Conservation (phyloP, 2,329 filamentous ascomycete species). For the Aaosphaeria pasadenensis region DNA sequence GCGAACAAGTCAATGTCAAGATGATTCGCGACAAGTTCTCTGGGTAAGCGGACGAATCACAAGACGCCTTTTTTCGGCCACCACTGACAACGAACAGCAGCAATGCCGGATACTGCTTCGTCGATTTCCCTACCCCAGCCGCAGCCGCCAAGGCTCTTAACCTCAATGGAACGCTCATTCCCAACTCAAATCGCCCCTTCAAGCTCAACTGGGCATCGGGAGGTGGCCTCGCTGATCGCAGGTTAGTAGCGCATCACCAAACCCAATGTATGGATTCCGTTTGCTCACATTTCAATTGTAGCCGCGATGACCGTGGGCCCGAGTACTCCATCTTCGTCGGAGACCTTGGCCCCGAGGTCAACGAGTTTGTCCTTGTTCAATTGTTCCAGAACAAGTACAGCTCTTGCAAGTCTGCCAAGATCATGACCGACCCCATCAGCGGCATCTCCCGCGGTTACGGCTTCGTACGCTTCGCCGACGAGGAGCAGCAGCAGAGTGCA, state of each 20-base stretch:
- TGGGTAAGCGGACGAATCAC: constrained; percentile 59
- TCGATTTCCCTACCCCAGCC: constrained; percentile 81
- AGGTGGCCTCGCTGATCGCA: constrained; percentile 89
- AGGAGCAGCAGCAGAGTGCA: constrained; percentile 93
- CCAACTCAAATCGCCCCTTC: constrained; percentile 92
- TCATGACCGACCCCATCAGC: constrained; percentile 98
- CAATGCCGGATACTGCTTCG: constrained; percentile 98
- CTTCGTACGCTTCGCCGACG: constrained; percentile 95
- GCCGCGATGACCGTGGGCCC: constrained; percentile 88
- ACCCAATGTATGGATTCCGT: constrained; percentile 9
- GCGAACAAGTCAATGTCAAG: constrained; percentile 95
- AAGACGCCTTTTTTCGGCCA: not conserved
- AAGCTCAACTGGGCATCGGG: constrained; percentile 99
- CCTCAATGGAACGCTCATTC: constrained; percentile 84
- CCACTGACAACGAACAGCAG: constrained; percentile 61
- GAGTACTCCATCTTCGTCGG: constrained; percentile 98
- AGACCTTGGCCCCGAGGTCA: constrained; percentile 95
- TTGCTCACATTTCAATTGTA: constrained; percentile 14
- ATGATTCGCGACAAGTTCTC: constrained; percentile 99
- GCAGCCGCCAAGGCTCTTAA: constrained; percentile 88
- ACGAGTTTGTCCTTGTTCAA: constrained; percentile 95
- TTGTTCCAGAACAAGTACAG: constrained; percentile 96
- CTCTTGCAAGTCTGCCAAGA: constrained; percentile 98
- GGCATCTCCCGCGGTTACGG: constrained; percentile 97
- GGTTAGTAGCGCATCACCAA: constrained; percentile 51